Evolutionary conservation across 1,139 yeast genomes (phyloP).

Genomic region (Kodamaea sp.): DNA sequence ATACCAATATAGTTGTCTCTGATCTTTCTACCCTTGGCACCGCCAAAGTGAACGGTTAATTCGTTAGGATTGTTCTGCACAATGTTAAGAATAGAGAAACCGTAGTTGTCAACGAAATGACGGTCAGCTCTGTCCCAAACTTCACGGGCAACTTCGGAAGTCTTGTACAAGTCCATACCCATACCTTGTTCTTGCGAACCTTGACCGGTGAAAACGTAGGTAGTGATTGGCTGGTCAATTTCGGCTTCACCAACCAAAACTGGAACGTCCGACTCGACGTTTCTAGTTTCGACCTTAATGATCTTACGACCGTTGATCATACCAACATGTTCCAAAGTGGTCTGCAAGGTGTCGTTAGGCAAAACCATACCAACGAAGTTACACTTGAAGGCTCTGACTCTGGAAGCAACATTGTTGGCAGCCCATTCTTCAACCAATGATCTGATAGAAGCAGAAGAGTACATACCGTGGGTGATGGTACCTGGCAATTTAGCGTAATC

Average conservation of each 20-base stretch:
- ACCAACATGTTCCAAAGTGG: conserved; percentile 92
- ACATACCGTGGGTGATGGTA: conserved; percentile 99
- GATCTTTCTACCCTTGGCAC: conserved; percentile 93
- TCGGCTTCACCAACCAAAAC: conserved; percentile 96
- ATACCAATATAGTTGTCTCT: conserved; percentile 92
- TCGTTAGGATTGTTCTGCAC: conserved; percentile 96
- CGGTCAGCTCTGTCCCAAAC: conserved; percentile 98
- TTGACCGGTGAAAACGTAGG: conserved; percentile 98
- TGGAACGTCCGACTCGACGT: conserved; percentile 71
- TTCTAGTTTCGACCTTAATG: conserved; percentile 85
- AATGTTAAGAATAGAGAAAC: conserved; percentile 94
- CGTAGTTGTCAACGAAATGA: conserved; percentile 91
- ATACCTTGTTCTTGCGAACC: conserved; percentile 99
- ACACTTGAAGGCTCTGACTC: conserved; percentile 94
- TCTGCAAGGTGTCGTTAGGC: conserved; percentile 88
- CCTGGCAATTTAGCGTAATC: conserved; percentile 93
- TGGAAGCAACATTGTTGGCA: conserved; percentile 92
- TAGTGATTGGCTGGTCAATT: conserved; percentile 95
- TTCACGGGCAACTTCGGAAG: conserved; percentile 87
- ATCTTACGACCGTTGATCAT: conserved; percentile 99
- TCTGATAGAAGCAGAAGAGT: conserved; percentile 93
- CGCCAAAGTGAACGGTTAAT: conserved; percentile 94
- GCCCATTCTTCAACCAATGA: conserved; percentile 97
- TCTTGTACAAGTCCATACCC: conserved; percentile 98
- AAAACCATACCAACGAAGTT: conserved; percentile 94